Evolutionary conservation across 108 stramenopile genomes (phyloP).

Genomic region (Cyclotella atomus): DNA sequence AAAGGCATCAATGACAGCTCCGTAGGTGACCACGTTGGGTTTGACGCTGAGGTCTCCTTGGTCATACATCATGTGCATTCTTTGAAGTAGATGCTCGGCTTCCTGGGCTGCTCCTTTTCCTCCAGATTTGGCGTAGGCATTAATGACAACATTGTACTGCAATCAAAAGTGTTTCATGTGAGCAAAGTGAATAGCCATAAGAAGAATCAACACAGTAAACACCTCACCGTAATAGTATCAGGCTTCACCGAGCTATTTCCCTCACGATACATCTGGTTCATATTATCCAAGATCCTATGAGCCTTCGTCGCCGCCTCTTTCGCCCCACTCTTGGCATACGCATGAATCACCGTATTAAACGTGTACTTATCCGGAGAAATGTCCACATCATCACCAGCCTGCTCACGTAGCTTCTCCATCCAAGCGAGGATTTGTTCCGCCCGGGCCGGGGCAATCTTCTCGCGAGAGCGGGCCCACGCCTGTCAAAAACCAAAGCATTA

Average conservation of each 20-base stretch:
- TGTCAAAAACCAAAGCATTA: conserved; percentile 14
- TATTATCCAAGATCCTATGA: conserved; percentile 74
- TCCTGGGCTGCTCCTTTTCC: conserved; percentile 61
- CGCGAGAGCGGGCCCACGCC: conserved; percentile 84
- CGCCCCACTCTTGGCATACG: conserved; percentile 67
- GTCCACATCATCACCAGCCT: conserved; percentile 51
- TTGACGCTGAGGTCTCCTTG: conserved; percentile 64
- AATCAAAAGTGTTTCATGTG: neutral
- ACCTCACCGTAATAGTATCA: conserved; percentile 48
- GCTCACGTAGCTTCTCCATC: conserved; percentile 77
- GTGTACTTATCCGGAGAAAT: conserved; percentile 84
- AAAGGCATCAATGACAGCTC: conserved; percentile 85
- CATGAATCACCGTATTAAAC: conserved; percentile 79
- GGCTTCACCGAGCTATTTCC: conserved; percentile 58
- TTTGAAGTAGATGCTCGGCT: conserved; percentile 56
- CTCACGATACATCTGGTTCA: conserved; percentile 62
- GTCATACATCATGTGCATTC: conserved; percentile 66
- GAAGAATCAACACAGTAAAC: neutral
- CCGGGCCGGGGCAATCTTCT: conserved; percentile 73
- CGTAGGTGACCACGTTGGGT: conserved; percentile 71
- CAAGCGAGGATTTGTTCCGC: conserved; percentile 84
- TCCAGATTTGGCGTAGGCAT: conserved; percentile 71
- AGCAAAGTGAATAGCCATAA: neutral
- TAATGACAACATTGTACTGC: conserved; percentile 65
- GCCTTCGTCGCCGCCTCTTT: conserved; percentile 73